A percentile compares a stretch with the other conserved stretches of the same genome.
phyloP scores from a whole-genome alignment of 441 rosid genomes.

The Lepidium campestre region DNA sequence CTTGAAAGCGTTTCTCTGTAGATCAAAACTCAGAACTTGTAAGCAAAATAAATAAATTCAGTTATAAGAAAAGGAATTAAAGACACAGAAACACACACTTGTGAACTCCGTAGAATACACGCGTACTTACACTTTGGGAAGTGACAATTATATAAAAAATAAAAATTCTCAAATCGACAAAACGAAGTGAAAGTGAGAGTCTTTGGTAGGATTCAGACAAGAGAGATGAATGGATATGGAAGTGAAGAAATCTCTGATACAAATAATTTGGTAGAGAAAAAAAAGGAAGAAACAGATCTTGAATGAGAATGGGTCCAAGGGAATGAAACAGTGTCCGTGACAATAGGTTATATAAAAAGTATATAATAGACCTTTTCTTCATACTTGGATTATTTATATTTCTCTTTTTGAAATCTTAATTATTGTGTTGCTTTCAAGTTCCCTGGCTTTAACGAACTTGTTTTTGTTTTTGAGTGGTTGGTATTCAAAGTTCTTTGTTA shows the following conservation, averaged over 20 bases:
- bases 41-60: neutral
- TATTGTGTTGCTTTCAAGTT: slow-evolving; percentile 4
- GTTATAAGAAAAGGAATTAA: slow-evolving; percentile 5
- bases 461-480: slow-evolving; percentile 1
- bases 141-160: neutral
- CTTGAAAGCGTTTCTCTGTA: slow-evolving; percentile 6
- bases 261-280: slow-evolving; percentile 24
- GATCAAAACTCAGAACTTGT: slow-evolving; percentile 14
- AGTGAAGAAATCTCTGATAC: slow-evolving; percentile 3
- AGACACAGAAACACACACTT: slow-evolving; percentile 9
- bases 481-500: too few species aligned
- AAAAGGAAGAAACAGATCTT: slow-evolving; percentile 30
- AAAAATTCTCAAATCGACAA: neutral
- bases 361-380: slow-evolving; percentile 18
- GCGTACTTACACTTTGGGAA: slow-evolving; percentile 19
- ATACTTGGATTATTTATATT: neutral
- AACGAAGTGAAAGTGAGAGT: neutral
- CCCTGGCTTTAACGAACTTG: slow-evolving; percentile 11
- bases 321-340: slow-evolving; percentile 29
- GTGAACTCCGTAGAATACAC: slow-evolving; percentile 21
- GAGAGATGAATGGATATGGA: slow-evolving; percentile 6
- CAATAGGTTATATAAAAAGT: slow-evolving; percentile 1
- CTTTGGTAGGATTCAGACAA: slow-evolving; percentile 7
- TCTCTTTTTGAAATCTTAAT: neutral
- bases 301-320: slow-evolving; percentile 28